Evolutionary conservation across 1,284 basidiomycete genomes (phyloP), one percentile per base, ranked within the genome.

Genomic region (Chalciporus sp.): DNA sequence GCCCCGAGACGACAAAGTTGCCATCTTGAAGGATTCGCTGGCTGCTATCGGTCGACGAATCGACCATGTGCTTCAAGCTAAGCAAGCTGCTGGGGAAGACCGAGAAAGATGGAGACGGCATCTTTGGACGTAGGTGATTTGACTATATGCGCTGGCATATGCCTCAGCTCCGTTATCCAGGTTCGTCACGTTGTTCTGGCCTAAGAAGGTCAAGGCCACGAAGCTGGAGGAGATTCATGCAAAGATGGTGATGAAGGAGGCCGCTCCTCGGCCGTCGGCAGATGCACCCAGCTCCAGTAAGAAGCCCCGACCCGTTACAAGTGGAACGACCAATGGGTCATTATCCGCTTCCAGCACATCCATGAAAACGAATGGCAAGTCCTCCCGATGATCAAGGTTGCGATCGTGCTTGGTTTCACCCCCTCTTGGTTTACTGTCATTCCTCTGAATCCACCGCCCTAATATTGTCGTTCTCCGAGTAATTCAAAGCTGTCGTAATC

Each of bases 141-240:
- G 48, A 29, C 10, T 20, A 44, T 20, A 51, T 42, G 42, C 51
- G 23, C 42, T 54, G 12, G 49, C 19, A 46, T 14, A 17, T 48
- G 23, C 11, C 59, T 57, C 58, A 60, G 52, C 55, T 56, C 59
- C 28, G 41, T 26, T 50, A 4, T 39, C 12, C 20, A 94, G 90
- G 42, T 96, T 96, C 61, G 92, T 95, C 33, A 94, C 94, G 1
- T 81, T 95, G 55, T 98, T 98, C 76, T 98, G 95, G 95, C 95
- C 95, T 4, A 93, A 95, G 76, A 93, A 95, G 74, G 94, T 96
- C 60, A 94, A 92, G 70, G 92, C 93, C 12, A 84, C 83, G 17
- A 95, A 95, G 72, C 76, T 96, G 41, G 91, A 95, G 72, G 92
- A 94, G 66, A 95, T 96, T 42, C 93, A 95, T 64, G 88, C 90